phyloP scores from a whole-genome alignment of 768 basidiomycete species.

The Auriscalpium microsporum region DNA sequence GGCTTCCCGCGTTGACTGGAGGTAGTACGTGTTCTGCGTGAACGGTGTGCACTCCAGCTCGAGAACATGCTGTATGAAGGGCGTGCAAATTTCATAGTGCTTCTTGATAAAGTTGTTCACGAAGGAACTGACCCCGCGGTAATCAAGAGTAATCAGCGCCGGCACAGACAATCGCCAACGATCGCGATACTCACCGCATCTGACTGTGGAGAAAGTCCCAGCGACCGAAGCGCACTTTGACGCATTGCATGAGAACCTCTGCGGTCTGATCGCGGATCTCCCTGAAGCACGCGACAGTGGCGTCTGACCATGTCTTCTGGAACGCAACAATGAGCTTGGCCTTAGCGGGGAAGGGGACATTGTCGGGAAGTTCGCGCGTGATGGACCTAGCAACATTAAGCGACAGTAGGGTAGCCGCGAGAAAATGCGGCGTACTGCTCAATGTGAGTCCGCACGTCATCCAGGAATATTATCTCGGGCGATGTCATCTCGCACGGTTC shows the following conservation, averaged over 20 bases:
- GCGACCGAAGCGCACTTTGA: not conserved
- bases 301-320: not conserved
- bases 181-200: not conserved
- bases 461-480: not conserved
- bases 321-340: not conserved
- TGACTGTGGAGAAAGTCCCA: not conserved
- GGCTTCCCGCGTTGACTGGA: not conserved
- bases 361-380: not conserved
- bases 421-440: not conserved
- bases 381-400: not conserved
- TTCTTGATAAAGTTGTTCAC: not conserved
- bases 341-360: not conserved
- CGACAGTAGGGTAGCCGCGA: not conserved
- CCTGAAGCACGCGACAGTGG: not conserved
- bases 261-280: not conserved
- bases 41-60: not conserved
- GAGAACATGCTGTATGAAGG: not conserved
- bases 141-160: not conserved
- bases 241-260: not conserved
- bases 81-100: not conserved
- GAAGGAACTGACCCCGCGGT: not conserved
- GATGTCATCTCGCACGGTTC: not conserved
- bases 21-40: conserved; percentile 1
- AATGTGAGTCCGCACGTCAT: not conserved
- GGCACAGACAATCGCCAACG: not conserved